phyloP scores from a whole-genome alignment of 345 rosid species.

The Ceriops zippeliana region DNA sequence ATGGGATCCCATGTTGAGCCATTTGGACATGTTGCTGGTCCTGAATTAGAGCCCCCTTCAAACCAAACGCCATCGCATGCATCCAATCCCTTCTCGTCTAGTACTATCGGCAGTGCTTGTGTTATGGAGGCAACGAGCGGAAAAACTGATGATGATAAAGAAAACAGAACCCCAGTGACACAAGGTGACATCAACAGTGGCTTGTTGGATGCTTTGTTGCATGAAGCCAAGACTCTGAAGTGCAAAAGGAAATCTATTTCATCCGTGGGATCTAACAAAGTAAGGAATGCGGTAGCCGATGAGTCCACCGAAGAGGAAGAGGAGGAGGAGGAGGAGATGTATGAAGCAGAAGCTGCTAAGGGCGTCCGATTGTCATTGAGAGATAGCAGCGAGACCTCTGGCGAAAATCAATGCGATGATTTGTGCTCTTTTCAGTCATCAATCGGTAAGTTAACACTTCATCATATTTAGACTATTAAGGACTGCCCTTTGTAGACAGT shows the following conservation, averaged over 20 bases:
- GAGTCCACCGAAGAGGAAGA: not conserved
- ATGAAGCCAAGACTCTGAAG: conserved; percentile 45
- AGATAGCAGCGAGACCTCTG: conserved; percentile 10
- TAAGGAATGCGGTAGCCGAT: conserved; percentile 17
- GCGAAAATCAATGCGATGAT: conserved; percentile 33
- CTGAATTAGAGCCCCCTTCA: conserved; percentile 43
- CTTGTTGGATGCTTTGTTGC: conserved; percentile 48
- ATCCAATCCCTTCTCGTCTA: conserved; percentile 18
- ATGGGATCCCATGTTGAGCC: conserved; percentile 39
- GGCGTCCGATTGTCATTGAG: conserved; percentile 12
- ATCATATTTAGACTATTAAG: not conserved
- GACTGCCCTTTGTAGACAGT: too few relatives aligned
- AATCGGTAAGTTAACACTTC: conserved; percentile 31
- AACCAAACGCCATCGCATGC: conserved; percentile 37
- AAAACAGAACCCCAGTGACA: conserved; percentile 1
- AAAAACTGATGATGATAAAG: conserved; percentile 1
- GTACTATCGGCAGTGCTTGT: conserved; percentile 18
- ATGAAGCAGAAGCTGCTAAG: not conserved
- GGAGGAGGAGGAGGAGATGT: not conserved
- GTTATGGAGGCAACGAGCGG: conserved; percentile 4
- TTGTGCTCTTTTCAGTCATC: conserved; percentile 44
- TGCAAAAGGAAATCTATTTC: conserved; percentile 21
- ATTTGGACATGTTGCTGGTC: not conserved
- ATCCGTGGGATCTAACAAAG: conserved; percentile 19
- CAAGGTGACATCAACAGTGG: conserved; percentile 38